Percentiles rank a stretch among this genome's conserved stretches.
phyloP scores from a whole-genome alignment of 768 basidiomycete species.

The Podaxis sp. region DNA sequence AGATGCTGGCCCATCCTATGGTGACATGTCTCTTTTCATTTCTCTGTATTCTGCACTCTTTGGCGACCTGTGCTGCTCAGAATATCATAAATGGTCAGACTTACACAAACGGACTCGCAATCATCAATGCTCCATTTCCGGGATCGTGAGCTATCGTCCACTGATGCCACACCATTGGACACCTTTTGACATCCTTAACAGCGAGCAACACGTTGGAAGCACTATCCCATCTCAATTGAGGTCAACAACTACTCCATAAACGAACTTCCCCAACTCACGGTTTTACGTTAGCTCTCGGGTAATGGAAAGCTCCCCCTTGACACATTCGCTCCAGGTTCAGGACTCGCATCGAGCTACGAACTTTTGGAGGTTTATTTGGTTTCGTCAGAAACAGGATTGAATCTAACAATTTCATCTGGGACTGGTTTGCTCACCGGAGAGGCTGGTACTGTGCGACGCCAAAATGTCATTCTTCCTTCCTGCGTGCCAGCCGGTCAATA shows the following conservation, averaged over 20 bases:
- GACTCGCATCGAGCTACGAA: slow-evolving; percentile 30
- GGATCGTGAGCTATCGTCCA: slow-evolving; percentile 21
- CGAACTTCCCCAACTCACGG: neutral
- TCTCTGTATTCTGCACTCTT: slow-evolving; percentile 11
- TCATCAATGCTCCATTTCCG: slow-evolving; percentile 29
- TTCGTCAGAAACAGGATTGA: slow-evolving; percentile 30
- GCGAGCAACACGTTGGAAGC: slow-evolving; percentile 24
- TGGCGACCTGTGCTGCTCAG: slow-evolving; percentile 17
- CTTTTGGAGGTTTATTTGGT: slow-evolving; percentile 39
- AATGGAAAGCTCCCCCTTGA: slow-evolving; percentile 35
- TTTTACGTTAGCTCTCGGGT: slow-evolving; percentile 32
- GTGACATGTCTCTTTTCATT: slow-evolving; percentile 1
- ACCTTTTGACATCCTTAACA: slow-evolving; percentile 8
- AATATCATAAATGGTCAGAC: slow-evolving; percentile 25
- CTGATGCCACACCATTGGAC: neutral
- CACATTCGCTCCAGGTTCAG: slow-evolving; percentile 30
- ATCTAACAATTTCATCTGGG: slow-evolving; percentile 35
- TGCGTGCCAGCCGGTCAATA: slow-evolving; percentile 36
- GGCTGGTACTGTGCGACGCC: slow-evolving; percentile 35
- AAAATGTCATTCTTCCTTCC: slow-evolving; percentile 34
- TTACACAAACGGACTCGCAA: slow-evolving; percentile 32
- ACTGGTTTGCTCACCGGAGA: slow-evolving; percentile 32
- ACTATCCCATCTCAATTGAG: slow-evolving; percentile 25
- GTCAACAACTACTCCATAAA: slow-evolving; percentile 12
- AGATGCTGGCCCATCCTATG: slow-evolving; percentile 4